Evolutionary conservation across 169 alveolate species (phyloP), one percentile per base, ranked within the genome.

Genomic region (Plasmodium sp.): DNA sequence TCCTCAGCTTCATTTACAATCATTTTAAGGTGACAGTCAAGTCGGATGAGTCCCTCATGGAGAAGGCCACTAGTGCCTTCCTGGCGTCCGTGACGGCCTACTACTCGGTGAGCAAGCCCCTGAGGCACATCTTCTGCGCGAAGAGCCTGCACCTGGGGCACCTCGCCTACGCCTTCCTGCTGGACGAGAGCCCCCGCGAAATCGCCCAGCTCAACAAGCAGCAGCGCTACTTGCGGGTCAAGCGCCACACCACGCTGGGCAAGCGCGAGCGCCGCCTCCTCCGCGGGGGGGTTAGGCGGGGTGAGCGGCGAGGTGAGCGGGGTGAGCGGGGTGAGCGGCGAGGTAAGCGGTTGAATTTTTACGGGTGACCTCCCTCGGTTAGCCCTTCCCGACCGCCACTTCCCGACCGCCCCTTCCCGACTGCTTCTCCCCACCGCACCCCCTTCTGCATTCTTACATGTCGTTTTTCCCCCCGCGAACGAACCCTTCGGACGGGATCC

Each of bases 141-240:
- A 85, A 85, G 18, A 79, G 75, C 54, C 41, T 85, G 14, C 93
- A 85, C 34, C 33, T 85, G 5, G 93, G 93, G 4, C 93, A 85
- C 3, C 83, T 85, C 5, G 93, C 93, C 22, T 75, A 74, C 45
- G 71, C 93, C 36, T 85, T 75, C 39, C 22, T 85, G 6, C 31
- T 85, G 2, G 93, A 85, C 5, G 18, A 75, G 45, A 85, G 86
- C 0, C 93, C 93, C 5, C 33, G 58, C 45, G 81, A 85, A 54
- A 85, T 85, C 36, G 34, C 93, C 0, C 75, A 48, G 14, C 41
- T 31, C 22, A 85, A 77, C 14, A 85, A 85, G 18, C 67, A 85
- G 16, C 84, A 85, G 22, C 77, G 43, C 6, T 75, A 75, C 45
- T 14, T 73, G 43, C 45, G 45, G 33, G 31, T 85, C 3, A 85